Evolutionary conservation across 1,284 basidiomycete genomes (phyloP).

Genomic region (Cerrena zonata): DNA sequence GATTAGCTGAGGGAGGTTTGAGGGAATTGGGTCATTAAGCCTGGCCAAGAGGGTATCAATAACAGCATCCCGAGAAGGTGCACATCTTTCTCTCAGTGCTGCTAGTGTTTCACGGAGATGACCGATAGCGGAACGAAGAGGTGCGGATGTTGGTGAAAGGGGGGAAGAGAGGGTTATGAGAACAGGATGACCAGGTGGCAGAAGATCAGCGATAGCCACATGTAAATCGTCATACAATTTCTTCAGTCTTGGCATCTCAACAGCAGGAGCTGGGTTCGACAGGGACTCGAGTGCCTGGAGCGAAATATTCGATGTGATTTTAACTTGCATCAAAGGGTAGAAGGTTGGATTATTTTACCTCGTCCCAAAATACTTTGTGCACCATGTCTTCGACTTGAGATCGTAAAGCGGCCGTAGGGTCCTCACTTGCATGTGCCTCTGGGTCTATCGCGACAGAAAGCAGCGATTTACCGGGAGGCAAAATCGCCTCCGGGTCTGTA

Average conservation of each 20-base stretch:
- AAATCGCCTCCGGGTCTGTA: slow-evolving; percentile 47
- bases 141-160: slow-evolving; percentile 58
- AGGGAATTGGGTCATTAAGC: slow-evolving; percentile 32
- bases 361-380: slow-evolving; percentile 66
- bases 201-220: slow-evolving; percentile 44
- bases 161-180: slow-evolving; percentile 48
- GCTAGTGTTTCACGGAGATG: slow-evolving; percentile 46
- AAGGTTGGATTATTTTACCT: slow-evolving; percentile 36
- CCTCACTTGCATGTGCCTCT: slow-evolving; percentile 23
- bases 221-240: slow-evolving; percentile 50
- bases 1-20: slow-evolving; percentile 36
- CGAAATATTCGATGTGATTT: too few relatives aligned
- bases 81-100: slow-evolving; percentile 53
- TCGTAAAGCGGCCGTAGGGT: slow-evolving; percentile 31
- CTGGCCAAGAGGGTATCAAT: slow-evolving; percentile 40
- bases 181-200: slow-evolving; percentile 46
- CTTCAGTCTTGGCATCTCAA: slow-evolving; percentile 46
- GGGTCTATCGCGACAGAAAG: slow-evolving; percentile 51
- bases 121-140: slow-evolving; percentile 49
- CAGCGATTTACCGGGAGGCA: slow-evolving; percentile 66
- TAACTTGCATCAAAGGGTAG: slow-evolving; percentile 4
- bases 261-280: slow-evolving; percentile 37
- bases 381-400: slow-evolving; percentile 49
- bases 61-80: slow-evolving; percentile 54
- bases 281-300: slow-evolving; percentile 39